phyloP scores from a whole-genome alignment of 345 rosid genomes.

The Pistacia vera region DNA sequence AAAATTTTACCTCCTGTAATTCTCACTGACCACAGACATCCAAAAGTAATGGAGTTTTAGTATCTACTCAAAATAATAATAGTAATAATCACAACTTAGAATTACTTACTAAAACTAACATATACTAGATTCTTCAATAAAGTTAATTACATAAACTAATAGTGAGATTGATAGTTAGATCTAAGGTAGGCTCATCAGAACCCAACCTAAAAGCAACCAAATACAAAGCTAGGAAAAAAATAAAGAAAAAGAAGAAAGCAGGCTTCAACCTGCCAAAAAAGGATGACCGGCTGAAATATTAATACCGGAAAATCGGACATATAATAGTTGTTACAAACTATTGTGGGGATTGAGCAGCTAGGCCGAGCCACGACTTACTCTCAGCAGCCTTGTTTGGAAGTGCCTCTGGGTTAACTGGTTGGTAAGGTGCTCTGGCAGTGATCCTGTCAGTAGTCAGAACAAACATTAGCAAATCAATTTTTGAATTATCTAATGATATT shows the following conservation, averaged over 20 bases:
- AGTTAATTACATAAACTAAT: constrained; percentile 28
- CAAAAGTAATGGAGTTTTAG: background rate
- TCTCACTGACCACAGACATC: too few species aligned
- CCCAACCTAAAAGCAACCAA: constrained; percentile 13
- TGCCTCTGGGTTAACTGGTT: constrained; percentile 26
- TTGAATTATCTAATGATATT: background rate
- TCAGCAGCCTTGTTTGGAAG: constrained; percentile 41
- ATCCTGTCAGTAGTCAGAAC: constrained; percentile 44
- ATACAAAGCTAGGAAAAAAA: background rate
- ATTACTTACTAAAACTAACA: background rate
- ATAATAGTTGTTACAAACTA: constrained; percentile 11
- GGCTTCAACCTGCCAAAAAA: constrained; percentile 21
- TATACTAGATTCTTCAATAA: background rate
- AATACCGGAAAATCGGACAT: constrained; percentile 8
- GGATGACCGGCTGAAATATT: constrained; percentile 13
- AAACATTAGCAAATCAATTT: constrained; percentile 6
- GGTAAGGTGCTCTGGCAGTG: constrained; percentile 68
- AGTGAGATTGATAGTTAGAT: constrained; percentile 24
- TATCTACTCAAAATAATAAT: background rate
- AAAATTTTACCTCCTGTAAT: too few species aligned
- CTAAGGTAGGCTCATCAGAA: constrained; percentile 17
- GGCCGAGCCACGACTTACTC: constrained; percentile 72
- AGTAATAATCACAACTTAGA: background rate
- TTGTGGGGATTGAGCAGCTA: constrained; percentile 50
- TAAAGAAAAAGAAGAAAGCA: background rate